Evolutionary conservation across 768 basidiomycete genomes (phyloP).

Genomic region (Kwoniella dejecticola): DNA sequence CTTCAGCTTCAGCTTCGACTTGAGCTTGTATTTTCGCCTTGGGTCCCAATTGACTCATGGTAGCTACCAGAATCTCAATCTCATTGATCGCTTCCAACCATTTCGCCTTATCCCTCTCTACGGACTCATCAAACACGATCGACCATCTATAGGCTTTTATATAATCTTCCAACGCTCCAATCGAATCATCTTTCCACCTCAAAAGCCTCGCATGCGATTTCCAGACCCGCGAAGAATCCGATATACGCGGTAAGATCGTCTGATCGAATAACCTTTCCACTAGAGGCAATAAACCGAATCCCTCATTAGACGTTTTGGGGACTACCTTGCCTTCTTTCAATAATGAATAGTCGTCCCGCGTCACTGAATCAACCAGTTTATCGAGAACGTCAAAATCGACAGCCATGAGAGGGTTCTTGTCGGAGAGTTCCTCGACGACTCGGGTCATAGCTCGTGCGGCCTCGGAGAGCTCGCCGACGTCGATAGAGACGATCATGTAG

Average conservation of each 20-base stretch:
- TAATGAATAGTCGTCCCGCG: constrained; percentile 58
- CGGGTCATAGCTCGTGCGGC: constrained; percentile 79
- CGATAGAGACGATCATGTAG: constrained; percentile 90
- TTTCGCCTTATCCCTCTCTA: constrained; percentile 67
- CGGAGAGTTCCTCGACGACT: constrained; percentile 66
- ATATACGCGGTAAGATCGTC: constrained; percentile 78
- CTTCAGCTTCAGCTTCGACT: constrained; percentile 42
- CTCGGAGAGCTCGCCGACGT: constrained; percentile 89
- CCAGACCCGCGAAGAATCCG: constrained; percentile 72
- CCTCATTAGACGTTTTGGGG: constrained; percentile 63
- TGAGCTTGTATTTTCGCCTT: constrained; percentile 40
- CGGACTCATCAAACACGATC: constrained; percentile 63
- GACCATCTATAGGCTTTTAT: constrained; percentile 81
- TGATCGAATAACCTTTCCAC: constrained; percentile 74
- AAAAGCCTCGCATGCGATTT: constrained; percentile 78
- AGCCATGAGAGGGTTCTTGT: constrained; percentile 58
- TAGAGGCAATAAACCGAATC: constrained; percentile 66
- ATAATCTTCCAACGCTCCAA: constrained; percentile 76
- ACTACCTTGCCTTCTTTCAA: constrained; percentile 22
- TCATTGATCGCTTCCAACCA: constrained; percentile 78
- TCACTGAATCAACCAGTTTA: constrained; percentile 83
- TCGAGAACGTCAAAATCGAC: constrained; percentile 89
- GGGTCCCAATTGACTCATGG: constrained; percentile 80
- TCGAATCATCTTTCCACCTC: constrained; percentile 71
- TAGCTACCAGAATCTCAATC: constrained; percentile 79